Base-by-base conservation (phyloP, 371 early-diverging fungal species). In the Actinomortierella wolfii region DNA sequence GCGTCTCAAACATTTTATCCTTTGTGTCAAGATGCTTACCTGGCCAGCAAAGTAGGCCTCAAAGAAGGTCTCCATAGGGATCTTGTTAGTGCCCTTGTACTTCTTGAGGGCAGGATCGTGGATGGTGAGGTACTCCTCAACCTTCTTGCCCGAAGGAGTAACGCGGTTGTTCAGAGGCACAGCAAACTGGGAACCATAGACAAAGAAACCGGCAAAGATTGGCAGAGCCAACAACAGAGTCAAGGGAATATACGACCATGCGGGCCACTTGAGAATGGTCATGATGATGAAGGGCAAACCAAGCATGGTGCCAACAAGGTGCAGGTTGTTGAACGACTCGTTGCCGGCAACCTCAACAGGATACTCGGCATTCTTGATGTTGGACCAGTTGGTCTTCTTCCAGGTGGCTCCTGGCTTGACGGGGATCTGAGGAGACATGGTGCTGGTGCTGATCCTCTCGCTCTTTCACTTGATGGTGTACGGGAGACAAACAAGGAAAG, bases 41-140 rank as follows among this genome's bases (percentile, higher is more conserved):
- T 95, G 92, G 52, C 89, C 92, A 67, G 92, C 94, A 84, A 97
- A 94, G 84, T 97, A 98, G 62, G 88, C 87, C 73, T 98, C 97
- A 59, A 96, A 96, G 81, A 94, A 95, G 58, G 89, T 87, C 76
- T 96, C 97, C 90, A 96, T 96, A 55, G 98, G 96, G 59, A 97
- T 96, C 85, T 93, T 94, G 82, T 81, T 87, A 57, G 78, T 79
- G 60, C 90, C 93, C 57, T 80, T 68, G 87, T 93, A 95, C 57
- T 78, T 67, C 47, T 78, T 76, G 61, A 97, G 88, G 42, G 82
- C 87, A 58, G 89, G 80, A 76, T 95, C 95, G 63, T 89, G 84
- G 81, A 97, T 89, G 40, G 81, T 89, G 68, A 97, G 80, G 85
- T 97, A 97, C 34, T 87, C 85, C 76, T 93, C 94, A 50, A 95